A percentile compares a stretch with the other conserved stretches of the same genome.
These are phyloP conservation scores for Rhododendron williamsianum DNA, from an alignment of 148 eudicot genomes.

Conservation along the genomic window DNA sequence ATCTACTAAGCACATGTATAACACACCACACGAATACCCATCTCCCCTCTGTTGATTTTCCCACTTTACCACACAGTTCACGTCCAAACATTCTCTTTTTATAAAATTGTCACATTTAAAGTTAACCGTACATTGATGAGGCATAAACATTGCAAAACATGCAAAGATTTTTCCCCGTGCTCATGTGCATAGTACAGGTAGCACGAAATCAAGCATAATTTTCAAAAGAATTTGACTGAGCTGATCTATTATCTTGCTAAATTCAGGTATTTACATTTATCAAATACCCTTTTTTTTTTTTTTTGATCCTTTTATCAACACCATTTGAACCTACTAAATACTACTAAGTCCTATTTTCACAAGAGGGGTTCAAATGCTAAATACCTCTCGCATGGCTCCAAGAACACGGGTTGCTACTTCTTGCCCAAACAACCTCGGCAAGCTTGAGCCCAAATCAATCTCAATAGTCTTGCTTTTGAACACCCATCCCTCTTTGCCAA, in stretches of 20 bases:
- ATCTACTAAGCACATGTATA: too few relatives aligned
- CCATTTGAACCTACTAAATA: neutral
- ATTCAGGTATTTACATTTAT: neutral
- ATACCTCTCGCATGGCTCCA: conserved; percentile 33
- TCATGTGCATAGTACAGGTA: too few relatives aligned
- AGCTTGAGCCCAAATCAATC: conserved; percentile 61
- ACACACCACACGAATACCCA: too few relatives aligned
- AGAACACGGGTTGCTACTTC: conserved; percentile 55
- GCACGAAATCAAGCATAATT: neutral
- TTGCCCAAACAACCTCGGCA: conserved; percentile 78
- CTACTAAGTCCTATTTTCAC: too few relatives aligned
- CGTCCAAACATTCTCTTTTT: too few relatives aligned
- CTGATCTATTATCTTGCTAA: neutral
- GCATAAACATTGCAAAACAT: too few relatives aligned
- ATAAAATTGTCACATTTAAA: too few relatives aligned
- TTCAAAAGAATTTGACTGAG: neutral
- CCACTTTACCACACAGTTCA: too few relatives aligned
- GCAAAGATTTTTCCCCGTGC: too few relatives aligned
- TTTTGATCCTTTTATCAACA: neutral
- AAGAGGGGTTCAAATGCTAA: conserved; percentile 1
- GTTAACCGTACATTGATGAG: too few relatives aligned
- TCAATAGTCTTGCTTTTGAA: conserved; percentile 62
- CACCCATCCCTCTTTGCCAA: conserved; percentile 65
- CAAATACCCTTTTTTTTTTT: too few relatives aligned
- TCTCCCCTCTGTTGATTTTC: too few relatives aligned